Evolutionary conservation across 257 asterid genomes (phyloP).

Genomic region (Solanum ossicruentum): DNA sequence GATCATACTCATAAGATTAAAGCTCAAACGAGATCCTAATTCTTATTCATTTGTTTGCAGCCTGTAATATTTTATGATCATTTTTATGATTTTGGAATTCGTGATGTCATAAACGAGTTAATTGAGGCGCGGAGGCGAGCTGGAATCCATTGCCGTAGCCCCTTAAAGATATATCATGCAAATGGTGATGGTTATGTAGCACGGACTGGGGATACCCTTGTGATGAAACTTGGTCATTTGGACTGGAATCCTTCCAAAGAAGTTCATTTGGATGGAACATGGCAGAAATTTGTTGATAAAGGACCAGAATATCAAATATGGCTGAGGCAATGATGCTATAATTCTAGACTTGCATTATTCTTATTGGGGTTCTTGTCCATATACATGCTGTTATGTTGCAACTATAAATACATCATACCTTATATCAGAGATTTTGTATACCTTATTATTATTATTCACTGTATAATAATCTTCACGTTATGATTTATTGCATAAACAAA

Average conservation of each 20-base stretch:
- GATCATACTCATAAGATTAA: neutral
- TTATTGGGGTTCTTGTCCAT: constrained; percentile 10
- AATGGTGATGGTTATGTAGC: constrained; percentile 29
- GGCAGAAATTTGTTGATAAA: constrained; percentile 28
- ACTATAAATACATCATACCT: neutral
- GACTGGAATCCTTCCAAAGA: constrained; percentile 35
- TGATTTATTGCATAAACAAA: neutral
- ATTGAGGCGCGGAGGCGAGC: constrained; percentile 27
- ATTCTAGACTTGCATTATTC: neutral
- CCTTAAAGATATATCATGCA: constrained; percentile 26
- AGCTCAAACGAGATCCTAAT: neutral
- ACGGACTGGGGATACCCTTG: constrained; percentile 22
- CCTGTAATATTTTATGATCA: constrained; percentile 28
- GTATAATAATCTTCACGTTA: neutral
- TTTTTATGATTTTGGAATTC: constrained; percentile 28
- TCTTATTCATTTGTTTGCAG: neutral
- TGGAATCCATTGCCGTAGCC: constrained; percentile 28
- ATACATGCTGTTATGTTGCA: neutral
- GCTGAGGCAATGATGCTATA: constrained; percentile 15
- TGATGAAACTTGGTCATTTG: constrained; percentile 25
- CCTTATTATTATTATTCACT: neutral
- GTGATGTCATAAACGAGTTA: constrained; percentile 19
- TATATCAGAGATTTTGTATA: neutral
- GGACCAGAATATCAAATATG: constrained; percentile 30
- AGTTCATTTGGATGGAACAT: constrained; percentile 24